A percentile compares a stretch with the other conserved stretches of the same genome.
Conservation (phyloP, 2,329 filamentous ascomycete species). For the Gyromitra esculenta region DNA sequence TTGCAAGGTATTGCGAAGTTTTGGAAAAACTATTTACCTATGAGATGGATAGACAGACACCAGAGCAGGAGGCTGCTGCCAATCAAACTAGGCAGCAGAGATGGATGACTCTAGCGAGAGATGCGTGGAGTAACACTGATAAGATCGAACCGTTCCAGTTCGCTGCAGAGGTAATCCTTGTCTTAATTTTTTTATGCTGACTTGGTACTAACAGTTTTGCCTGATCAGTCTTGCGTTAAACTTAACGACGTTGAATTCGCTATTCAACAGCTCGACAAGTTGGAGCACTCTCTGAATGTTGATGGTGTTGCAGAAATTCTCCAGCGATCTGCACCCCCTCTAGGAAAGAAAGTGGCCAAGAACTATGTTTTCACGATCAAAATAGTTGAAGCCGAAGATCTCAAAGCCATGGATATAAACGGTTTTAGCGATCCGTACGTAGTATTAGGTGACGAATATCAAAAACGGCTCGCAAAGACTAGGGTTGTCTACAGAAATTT, state of each 20-base stretch:
- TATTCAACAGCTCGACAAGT: constrained; percentile 86
- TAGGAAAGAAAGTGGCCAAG: constrained; percentile 65
- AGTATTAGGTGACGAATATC: constrained; percentile 95
- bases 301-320: constrained; percentile 88
- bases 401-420: constrained; percentile 97
- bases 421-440: constrained; percentile 96
- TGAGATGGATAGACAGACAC: constrained; percentile 92
- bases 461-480: constrained; percentile 94
- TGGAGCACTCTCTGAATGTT: constrained; percentile 89
- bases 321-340: constrained; percentile 76
- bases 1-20: constrained; percentile 90
- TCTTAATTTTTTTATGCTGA: constrained; percentile 14
- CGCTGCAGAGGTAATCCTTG: constrained; percentile 76
- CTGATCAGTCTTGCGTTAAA: constrained; percentile 85
- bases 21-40: constrained; percentile 84
- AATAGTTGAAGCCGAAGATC: constrained; percentile 94
- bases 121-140: constrained; percentile 89
- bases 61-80: constrained; percentile 82
- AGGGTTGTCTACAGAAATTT: constrained; percentile 88
- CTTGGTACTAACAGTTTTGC: constrained; percentile 58
- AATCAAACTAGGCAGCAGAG: constrained; percentile 87
- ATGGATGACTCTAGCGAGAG: constrained; percentile 91
- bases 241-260: constrained; percentile 98
- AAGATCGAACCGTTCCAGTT: constrained; percentile 98
- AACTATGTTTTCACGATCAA: constrained; percentile 98